phyloP scores from a whole-genome alignment of 805 yeast species.

The Maudiozyma bulderi region DNA sequence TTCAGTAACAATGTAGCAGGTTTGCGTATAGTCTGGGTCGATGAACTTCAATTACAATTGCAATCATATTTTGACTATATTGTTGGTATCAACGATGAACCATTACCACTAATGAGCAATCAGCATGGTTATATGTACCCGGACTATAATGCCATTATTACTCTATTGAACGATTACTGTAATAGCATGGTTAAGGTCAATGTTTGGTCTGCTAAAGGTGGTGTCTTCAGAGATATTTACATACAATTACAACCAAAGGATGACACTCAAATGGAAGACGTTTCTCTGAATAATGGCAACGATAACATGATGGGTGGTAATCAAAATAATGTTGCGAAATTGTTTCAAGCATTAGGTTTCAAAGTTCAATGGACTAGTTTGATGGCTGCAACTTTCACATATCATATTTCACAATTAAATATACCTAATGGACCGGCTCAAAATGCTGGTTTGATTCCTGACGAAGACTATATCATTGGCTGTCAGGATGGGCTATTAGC shows the following conservation, averaged over 20 bases:
- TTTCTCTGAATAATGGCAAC: slow-evolving; percentile 15
- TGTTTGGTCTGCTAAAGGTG: slow-evolving; percentile 88
- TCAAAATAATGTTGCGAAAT: not conserved
- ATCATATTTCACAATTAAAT: slow-evolving; percentile 73
- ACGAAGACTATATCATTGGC: slow-evolving; percentile 81
- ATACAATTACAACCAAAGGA: slow-evolving; percentile 24
- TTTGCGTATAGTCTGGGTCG: slow-evolving; percentile 47
- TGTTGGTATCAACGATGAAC: slow-evolving; percentile 68
- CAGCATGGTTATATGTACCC: slow-evolving; percentile 31
- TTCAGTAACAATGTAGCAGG: slow-evolving; percentile 35
- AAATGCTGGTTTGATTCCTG: slow-evolving; percentile 70
- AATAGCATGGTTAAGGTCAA: slow-evolving; percentile 35
- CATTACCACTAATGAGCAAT: slow-evolving; percentile 33
- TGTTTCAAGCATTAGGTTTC: slow-evolving; percentile 49
- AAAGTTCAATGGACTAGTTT: slow-evolving; percentile 71
- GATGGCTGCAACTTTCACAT: slow-evolving; percentile 67
- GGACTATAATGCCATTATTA: slow-evolving; percentile 33
- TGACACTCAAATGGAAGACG: slow-evolving; percentile 19
- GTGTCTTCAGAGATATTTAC: slow-evolving; percentile 38
- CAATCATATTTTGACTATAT: slow-evolving; percentile 86
- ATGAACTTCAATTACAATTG: slow-evolving; percentile 44
- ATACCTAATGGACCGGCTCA: slow-evolving; percentile 70
- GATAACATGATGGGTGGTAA: slow-evolving; percentile 9
- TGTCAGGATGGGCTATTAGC: slow-evolving; percentile 78
- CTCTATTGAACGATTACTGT: slow-evolving; percentile 10